Evolutionary conservation across 2,329 filamentous ascomycete genomes (phyloP), one percentile per base, ranked within the genome.

Genomic region (Aspergillus fumigatiaffinis): DNA sequence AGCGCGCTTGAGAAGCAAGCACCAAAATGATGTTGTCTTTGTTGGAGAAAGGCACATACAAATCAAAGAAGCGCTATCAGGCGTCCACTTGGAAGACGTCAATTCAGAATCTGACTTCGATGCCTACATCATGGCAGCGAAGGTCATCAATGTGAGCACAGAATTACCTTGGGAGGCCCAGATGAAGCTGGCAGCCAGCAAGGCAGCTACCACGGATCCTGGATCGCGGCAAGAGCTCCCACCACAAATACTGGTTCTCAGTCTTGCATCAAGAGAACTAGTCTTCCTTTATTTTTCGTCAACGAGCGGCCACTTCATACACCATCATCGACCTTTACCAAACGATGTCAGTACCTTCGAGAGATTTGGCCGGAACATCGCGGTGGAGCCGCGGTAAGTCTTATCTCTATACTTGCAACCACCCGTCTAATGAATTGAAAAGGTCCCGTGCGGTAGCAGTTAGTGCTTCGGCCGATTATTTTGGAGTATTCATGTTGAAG

Each of bases 41-140:
- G 82, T 99, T 56, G 90, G 92, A 54, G 89, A 96, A 63, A 84
- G 89, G 61, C 90, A 86, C 65, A 83, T 99, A 48, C 88, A 93
- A 63, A 85, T 97, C 61, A 89, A 87, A 65, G 89, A 96, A 71
- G 82, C 94, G 23, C 65, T 75, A 2, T 79, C 80, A 4, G 79
- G 80, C 48, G 87, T 87, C 1, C 87, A 89, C 66, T 81, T 96
- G 25, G 84, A 87, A 62, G 86, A 91, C 67, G 79, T 96, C n/a
- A 80, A 84, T n/a, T 84, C 84, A 59, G 95, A 92, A 73, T 81
- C 82, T 44, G 87, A 96, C 70, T 93, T 97, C 70, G 86, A 87
- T 54, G 84, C 85, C 32, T 84, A 86, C 47, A 97, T 97, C 62
- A 81, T 89, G 59, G 89, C 91, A 66, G 91, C 91, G 4, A 84